Evolutionary conservation across 2,329 filamentous ascomycete genomes (phyloP), one percentile per base, ranked within the genome.

Genomic region (Mollisia scopiformis): DNA sequence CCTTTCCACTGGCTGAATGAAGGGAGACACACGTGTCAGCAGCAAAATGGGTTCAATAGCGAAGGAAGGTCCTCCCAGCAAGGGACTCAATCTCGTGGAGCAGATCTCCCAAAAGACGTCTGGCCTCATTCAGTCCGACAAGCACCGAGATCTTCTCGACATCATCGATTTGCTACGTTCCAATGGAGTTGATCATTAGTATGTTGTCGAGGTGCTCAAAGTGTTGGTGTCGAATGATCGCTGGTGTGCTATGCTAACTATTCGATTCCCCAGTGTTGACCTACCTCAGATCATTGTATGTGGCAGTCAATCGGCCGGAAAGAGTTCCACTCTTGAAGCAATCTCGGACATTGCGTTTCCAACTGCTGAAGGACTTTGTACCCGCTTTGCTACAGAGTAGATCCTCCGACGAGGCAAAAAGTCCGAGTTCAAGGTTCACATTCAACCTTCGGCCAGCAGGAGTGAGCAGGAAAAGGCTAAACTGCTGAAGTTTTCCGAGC

Each of bases 141-240:
- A 86, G 67, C 83, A 86, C 73, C 77, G 80, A n/a, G 80, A 79
- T 35, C 77, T 87, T 33, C 76, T 87, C 51, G 81, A 87, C 62
- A 79, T 84, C 59, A 79, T 86, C 57, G 82, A 84, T 66, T 80
- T 79, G 58, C 78, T 86, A n/a, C 80, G 80, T 35, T 55, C 53
- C 41, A 54, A 57, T 25, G 64, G 62, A 3, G 51, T 66, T 28
- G 56, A 59, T 39, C 62, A 68, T 3, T 65, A 61, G n/a, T n/a
- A n/a, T n/a, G n/a, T n/a, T n/a, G n/a, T n/a, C n/a, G n/a, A n/a
- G n/a, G n/a, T n/a, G n/a, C n/a, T n/a, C n/a, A n/a, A n/a, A n/a
- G n/a, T n/a, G n/a, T n/a, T n/a, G n/a, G n/a, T n/a, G n/a, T n/a
- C n/a, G n/a, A n/a, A n/a, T n/a, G n/a, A n/a, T n/a, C n/a, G n/a